These are phyloP conservation scores for Gypsophila paniculata DNA, from an alignment of 179 eudicot species.

Conservation along the genomic window DNA sequence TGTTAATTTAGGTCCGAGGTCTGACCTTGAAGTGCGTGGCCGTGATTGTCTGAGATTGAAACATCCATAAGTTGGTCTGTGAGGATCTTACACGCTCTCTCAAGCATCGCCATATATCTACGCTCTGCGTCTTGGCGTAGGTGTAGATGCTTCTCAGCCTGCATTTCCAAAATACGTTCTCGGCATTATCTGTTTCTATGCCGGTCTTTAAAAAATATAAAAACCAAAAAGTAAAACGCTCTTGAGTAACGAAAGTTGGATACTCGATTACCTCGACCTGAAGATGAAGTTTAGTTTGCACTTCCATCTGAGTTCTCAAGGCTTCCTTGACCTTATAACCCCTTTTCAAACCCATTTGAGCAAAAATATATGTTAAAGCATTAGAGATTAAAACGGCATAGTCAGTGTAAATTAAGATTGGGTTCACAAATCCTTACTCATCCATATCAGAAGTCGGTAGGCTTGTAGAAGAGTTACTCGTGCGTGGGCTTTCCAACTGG, in stretches of 20 bases:
- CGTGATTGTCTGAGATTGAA: slow-evolving; percentile 31
- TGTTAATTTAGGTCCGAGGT: slow-evolving; percentile 19
- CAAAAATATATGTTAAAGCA: slow-evolving; percentile 6
- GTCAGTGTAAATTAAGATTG: slow-evolving; percentile 5
- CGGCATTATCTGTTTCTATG: background rate
- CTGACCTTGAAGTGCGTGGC: slow-evolving; percentile 36
- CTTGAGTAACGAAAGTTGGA: background rate
- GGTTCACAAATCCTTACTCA: slow-evolving; percentile 46
- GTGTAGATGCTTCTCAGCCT: slow-evolving; percentile 72
- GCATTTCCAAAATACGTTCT: slow-evolving; percentile 9
- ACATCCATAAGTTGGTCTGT: slow-evolving; percentile 60
- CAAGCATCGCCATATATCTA: slow-evolving; percentile 68
- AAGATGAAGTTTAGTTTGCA: slow-evolving; percentile 60
- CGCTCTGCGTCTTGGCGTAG: slow-evolving; percentile 64
- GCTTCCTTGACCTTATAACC: slow-evolving; percentile 77
- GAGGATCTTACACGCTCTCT: slow-evolving; percentile 73
- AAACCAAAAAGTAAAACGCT: too few relatives aligned
- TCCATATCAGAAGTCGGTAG: slow-evolving; percentile 57
- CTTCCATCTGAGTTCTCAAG: slow-evolving; percentile 74
- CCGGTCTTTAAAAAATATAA: too few relatives aligned
- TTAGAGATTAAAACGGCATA: background rate
- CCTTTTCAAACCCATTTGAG: slow-evolving; percentile 32
- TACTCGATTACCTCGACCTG: slow-evolving; percentile 53
- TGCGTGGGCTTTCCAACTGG: slow-evolving; percentile 57
- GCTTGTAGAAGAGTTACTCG: slow-evolving; percentile 53